Conservation (phyloP, 495 filamentous ascomycete species). For the Astrothelium macrocarpum region DNA sequence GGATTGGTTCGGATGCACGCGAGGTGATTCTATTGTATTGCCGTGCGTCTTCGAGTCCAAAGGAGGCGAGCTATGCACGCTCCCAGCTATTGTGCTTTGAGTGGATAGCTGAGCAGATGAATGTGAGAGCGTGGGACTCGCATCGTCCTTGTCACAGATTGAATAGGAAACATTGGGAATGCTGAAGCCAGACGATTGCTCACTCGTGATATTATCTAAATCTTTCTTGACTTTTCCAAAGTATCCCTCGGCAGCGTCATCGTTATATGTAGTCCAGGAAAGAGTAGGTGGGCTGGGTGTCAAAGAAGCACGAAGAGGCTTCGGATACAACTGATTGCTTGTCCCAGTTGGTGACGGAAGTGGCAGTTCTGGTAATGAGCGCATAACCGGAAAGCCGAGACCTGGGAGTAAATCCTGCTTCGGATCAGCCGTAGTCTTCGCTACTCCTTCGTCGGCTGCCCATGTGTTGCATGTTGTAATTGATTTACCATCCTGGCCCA, state of each 20-base stretch:
- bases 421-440: constrained; percentile 9
- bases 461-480: constrained; percentile 26
- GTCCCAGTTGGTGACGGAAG: constrained; percentile 21
- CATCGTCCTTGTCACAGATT: constrained; percentile 12
- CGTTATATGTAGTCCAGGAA: constrained; percentile 18
- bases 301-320: constrained; percentile 22
- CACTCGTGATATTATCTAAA: neutral
- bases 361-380: constrained; percentile 21
- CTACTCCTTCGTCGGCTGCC: constrained; percentile 25
- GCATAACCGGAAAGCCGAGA: constrained; percentile 14
- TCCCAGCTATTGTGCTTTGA: constrained; percentile 7
- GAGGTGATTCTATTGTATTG: constrained; percentile 4
- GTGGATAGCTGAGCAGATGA: neutral
- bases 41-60: neutral
- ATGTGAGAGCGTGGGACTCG: neutral
- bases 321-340: constrained; percentile 19
- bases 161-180: constrained; percentile 27
- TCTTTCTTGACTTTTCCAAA: neutral
- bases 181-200: constrained; percentile 19
- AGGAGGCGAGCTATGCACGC: constrained; percentile 9
- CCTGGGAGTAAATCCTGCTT: constrained; percentile 6
- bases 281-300: constrained; percentile 27
- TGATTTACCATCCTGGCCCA: constrained; percentile 24
- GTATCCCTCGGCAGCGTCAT: constrained; percentile 8
- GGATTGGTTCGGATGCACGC: neutral